A percentile compares a stretch with the other conserved stretches of the same genome.
Conservation (phyloP, 1,284 basidiomycete genomes). For the Tremellales sp. region DNA sequence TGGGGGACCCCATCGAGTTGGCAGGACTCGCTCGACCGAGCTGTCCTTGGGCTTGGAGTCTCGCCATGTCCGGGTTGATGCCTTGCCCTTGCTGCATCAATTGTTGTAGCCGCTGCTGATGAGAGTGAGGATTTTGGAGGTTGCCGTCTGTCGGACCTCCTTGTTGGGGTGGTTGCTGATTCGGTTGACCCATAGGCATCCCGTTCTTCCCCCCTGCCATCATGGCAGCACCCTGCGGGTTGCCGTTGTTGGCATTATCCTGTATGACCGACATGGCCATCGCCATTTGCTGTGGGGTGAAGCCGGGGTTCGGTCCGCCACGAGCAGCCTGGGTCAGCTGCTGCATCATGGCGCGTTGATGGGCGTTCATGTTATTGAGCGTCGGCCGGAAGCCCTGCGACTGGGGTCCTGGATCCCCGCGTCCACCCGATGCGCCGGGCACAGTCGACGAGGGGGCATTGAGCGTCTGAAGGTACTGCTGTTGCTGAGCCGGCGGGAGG, state of each 20-base stretch:
- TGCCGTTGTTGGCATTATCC: constrained; percentile 3
- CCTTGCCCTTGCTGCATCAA: constrained; percentile 2
- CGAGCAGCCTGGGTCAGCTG: constrained; percentile 19
- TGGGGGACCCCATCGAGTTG: constrained; percentile 14
- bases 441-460: constrained; percentile 16
- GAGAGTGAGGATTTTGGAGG: too few species aligned
- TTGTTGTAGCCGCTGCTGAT: too few species aligned
- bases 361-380: constrained; percentile 24
- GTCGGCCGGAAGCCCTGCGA: too few species aligned
- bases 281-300: constrained; percentile 16
- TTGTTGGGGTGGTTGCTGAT: constrained; percentile 16
- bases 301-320: constrained; percentile 6
- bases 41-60: constrained; percentile 15
- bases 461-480: constrained; percentile 19
- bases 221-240: constrained; percentile 6
- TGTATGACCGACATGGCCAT: constrained; percentile 14
- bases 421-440: constrained; percentile 17
- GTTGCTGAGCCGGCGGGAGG: constrained; percentile 22
- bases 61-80: constrained; percentile 16
- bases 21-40: not conserved
- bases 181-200: constrained; percentile 11
- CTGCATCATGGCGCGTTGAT: constrained; percentile 29
- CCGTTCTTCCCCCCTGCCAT: constrained; percentile 16
- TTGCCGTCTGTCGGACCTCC: too few species aligned
- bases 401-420: constrained; percentile 30